Conservation (phyloP, 108 stramenopile species). For the Nitzschia sp. region DNA sequence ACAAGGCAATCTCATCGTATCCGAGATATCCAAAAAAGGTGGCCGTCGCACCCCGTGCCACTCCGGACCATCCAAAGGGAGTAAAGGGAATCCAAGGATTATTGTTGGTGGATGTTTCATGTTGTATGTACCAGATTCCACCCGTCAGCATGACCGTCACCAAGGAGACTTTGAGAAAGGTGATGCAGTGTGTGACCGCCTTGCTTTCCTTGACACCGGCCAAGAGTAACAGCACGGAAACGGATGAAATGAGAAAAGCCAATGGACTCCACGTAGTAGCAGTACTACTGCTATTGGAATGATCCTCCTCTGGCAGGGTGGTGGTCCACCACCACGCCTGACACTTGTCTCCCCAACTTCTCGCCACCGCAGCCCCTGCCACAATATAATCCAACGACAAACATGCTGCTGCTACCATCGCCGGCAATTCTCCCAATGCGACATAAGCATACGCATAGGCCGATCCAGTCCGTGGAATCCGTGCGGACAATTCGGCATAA, state of each 20-base stretch:
- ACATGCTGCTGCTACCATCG: slow-evolving; percentile 75
- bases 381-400: slow-evolving; percentile 82
- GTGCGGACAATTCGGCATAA: slow-evolving; percentile 85
- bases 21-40: slow-evolving; percentile 93
- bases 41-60: slow-evolving; percentile 62
- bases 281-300: background rate
- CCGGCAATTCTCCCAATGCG: slow-evolving; percentile 81
- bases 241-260: slow-evolving; percentile 63
- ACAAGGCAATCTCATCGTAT: slow-evolving; percentile 85
- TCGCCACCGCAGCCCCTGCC: slow-evolving; percentile 81
- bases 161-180: slow-evolving; percentile 70
- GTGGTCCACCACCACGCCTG: slow-evolving; percentile 31
- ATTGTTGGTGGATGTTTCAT: slow-evolving; percentile 43
- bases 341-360: slow-evolving; percentile 91
- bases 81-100: slow-evolving; percentile 44
- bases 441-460: slow-evolving; percentile 66
- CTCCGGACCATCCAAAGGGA: slow-evolving; percentile 58
- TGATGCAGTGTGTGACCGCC: slow-evolving; percentile 76
- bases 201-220: slow-evolving; percentile 80
- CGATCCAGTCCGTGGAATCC: slow-evolving; percentile 70
- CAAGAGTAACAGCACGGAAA: slow-evolving; percentile 50
- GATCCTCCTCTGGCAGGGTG: background rate
- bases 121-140: slow-evolving; percentile 55
- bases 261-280: slow-evolving; percentile 49
- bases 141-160: slow-evolving; percentile 79